Evolutionary conservation across 2,329 filamentous ascomycete species (phyloP), one percentile per base, ranked within the genome.

Genomic region (Cercospora beticola): DNA sequence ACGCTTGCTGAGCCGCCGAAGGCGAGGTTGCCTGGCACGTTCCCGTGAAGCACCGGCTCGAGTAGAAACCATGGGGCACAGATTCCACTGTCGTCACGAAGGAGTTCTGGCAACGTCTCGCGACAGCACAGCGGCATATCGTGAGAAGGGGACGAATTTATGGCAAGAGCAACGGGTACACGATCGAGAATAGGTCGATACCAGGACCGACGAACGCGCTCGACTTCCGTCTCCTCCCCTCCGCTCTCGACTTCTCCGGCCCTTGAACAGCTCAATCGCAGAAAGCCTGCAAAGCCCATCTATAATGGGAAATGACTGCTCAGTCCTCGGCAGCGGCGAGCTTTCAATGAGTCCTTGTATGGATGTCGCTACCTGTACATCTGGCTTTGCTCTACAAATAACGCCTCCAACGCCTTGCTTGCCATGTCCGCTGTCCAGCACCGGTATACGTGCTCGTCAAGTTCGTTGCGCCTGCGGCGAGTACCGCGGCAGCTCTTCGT

Each of bases 1-100:
- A 80, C 75, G 10, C 71, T 84, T 70, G 75, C 77, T 61, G 79
- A 77, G 72, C 82, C 82, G 8, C 75, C 76, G 12, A 79, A 76
- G 65, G 82, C 78, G 33, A 74, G 79, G 64, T 68, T 83, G 64
- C 76, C 80, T 46, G 77, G 76, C 52, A 23, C 63, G 21, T 23
- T 49, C 56, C 71, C 72, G n/a, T n/a, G n/a, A n/a, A n/a, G n/a
- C n/a, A n/a, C n/a, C n/a, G n/a, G n/a, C n/a, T n/a, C n/a, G n/a
- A n/a, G n/a, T n/a, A n/a, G n/a, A n/a, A n/a, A n/a, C n/a, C n/a
- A n/a, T n/a, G n/a, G n/a, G n/a, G n/a, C n/a, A n/a, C n/a, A n/a
- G n/a, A n/a, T n/a, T n/a, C n/a, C n/a, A n/a, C 10, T 12, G 46
- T 46, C 43, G 18, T 46, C 3, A 46, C n/a, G n/a, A 18, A 16